Evolutionary conservation across 192 early-diverging fungal species (phyloP).

Genomic region (Phycomyces nitens): DNA sequence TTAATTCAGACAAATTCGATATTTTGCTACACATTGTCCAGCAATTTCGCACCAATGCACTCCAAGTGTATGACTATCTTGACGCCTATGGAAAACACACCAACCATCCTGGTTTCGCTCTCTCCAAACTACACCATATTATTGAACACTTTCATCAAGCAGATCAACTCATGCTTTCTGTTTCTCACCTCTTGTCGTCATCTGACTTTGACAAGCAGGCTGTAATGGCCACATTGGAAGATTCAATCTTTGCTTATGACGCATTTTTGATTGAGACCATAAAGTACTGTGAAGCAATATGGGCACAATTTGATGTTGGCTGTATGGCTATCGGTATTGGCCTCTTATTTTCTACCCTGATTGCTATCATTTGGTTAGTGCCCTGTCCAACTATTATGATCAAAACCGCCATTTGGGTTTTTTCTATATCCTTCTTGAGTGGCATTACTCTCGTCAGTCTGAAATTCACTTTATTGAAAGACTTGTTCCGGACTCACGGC

Average conservation of each 20-base stretch:
- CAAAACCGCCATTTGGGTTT: neutral
- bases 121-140: constrained; percentile 34
- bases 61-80: constrained; percentile 66
- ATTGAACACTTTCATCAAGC: constrained; percentile 29
- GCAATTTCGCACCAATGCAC: constrained; percentile 55
- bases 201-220: neutral
- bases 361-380: neutral
- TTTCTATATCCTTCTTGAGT: neutral
- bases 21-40: constrained; percentile 49
- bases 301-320: constrained; percentile 88
- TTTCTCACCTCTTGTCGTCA: neutral
- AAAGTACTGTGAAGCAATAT: constrained; percentile 71
- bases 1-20: constrained; percentile 16
- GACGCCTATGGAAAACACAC: constrained; percentile 48
- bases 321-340: constrained; percentile 72
- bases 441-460: neutral
- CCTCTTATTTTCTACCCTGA: constrained; percentile 36
- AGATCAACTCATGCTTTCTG: constrained; percentile 2
- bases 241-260: constrained; percentile 26
- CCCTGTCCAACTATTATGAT: neutral
- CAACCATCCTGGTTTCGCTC: constrained; percentile 54
- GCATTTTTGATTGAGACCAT: constrained; percentile 59
- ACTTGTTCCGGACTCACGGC: neutral
- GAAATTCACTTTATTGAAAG: neutral
- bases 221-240: neutral